Base-by-base conservation (phyloP, 371 early-diverging fungal genomes). In the Mucor mucedo region DNA sequence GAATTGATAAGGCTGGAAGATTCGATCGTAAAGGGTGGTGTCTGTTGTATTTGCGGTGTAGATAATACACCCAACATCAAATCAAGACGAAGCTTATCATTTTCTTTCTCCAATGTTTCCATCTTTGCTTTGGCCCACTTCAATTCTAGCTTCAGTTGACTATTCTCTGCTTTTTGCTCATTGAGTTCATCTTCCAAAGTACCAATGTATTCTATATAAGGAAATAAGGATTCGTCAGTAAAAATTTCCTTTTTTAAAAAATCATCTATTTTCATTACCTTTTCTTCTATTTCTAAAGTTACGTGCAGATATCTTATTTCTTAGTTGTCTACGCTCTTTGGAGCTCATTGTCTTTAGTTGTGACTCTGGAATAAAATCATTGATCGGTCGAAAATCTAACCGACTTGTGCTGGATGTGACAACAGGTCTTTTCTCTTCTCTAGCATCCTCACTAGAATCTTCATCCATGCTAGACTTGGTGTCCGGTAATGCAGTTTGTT, bases 221-320 rank as follows among this genome's bases (percentile, higher is more conserved):
- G 62, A 30, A 70, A 71, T 39, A 28, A 28, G 16, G 2, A 39
- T 16, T 60, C 62, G 69, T 64, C 58, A 60, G 63, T 49, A 57
- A 56, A n/a, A 8, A 28, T 42, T 62, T 42, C 50, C 60, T 59
- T 50, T 55, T 65, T 41, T 38, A 32, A 30, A 16, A 9, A 35
- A 21, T 66, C 5, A 10, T 39, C 42, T 14, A 35, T n/a, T 27
- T 6, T 3, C 54, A 71, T 69, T 83, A 90, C 92, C 93, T 78
- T 95, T 95, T 79, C 94, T 80, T 48, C 95, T 85, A 58, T 89
- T 89, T 44, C 95, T 84, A 70, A 95, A 95, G 71, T 92, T 92
- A 60, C 95, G 80, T 13, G 95, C 95, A n/a, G 93, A 93, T 38
- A 94, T 89, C 72, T 94, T 94, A 79, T 95, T 95, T 35, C 95